Evolutionary conservation across 2,329 filamentous ascomycete species (phyloP).

Genomic region (Cercospora sp.): DNA sequence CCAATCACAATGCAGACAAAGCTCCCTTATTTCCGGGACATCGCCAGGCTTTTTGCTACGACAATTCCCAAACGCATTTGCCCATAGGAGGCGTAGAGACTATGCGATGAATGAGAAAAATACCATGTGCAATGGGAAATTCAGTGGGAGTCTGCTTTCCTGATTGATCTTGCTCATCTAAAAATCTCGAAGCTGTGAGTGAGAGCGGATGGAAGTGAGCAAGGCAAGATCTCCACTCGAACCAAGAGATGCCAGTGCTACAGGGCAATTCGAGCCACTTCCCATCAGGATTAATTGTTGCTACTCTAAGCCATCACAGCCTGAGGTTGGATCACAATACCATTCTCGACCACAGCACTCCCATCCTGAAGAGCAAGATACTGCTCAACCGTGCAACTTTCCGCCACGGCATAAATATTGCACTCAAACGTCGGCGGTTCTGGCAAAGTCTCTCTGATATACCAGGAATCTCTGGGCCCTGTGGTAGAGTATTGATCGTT

Average conservation of each 20-base stretch:
- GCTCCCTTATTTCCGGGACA: not conserved
- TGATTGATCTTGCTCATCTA: not conserved
- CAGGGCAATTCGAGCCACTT: not conserved
- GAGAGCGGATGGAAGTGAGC: not conserved
- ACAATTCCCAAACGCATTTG: not conserved
- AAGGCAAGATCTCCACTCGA: not conserved
- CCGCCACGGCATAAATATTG: constrained; percentile 44
- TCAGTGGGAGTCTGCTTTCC: not conserved
- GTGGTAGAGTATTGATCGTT: constrained; percentile 44
- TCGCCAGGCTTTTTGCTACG: not conserved
- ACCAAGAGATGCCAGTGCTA: too few relatives aligned
- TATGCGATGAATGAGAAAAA: not conserved
- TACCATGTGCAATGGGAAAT: not conserved
- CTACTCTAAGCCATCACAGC: not conserved
- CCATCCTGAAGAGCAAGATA: constrained; percentile 46
- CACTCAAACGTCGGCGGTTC: constrained; percentile 42
- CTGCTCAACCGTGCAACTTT: constrained; percentile 50
- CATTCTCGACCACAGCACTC: constrained; percentile 50
- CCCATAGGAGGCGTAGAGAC: not conserved
- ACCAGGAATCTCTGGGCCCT: constrained; percentile 43
- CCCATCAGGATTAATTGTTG: not conserved
- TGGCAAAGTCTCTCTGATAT: constrained; percentile 49
- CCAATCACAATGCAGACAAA: not conserved
- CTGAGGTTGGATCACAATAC: constrained; percentile 39
- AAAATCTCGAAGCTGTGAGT: not conserved